Evolutionary conservation across 2,329 filamentous ascomycete species (phyloP).

Genomic region (Colletotrichum sp.): DNA sequence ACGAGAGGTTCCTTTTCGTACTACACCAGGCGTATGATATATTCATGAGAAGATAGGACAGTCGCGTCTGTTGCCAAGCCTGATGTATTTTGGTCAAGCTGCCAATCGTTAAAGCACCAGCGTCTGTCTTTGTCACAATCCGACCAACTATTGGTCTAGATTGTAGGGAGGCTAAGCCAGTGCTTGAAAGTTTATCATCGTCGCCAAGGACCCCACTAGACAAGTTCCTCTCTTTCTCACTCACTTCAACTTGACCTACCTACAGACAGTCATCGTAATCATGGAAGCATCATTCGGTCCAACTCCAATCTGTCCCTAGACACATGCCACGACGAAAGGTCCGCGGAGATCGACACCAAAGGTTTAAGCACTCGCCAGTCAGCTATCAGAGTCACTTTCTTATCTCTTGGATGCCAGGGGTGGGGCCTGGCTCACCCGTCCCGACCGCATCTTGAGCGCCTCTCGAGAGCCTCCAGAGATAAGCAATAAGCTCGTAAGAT

Average conservation of each 20-base stretch:
- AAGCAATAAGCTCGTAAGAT: slow-evolving; percentile 20
- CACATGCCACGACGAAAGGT: neutral
- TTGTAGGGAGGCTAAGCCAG: neutral
- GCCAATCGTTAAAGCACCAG: neutral
- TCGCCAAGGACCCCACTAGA: neutral
- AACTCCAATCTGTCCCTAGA: neutral
- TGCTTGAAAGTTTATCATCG: neutral
- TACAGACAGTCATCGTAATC: neutral
- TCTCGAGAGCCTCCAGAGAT: slow-evolving; percentile 11
- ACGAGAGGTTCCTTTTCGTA: neutral
- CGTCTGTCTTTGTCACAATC: neutral
- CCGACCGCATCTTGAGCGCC: slow-evolving; percentile 17
- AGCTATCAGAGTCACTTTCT: slow-evolving; percentile 9
- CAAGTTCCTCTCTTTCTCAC: neutral
- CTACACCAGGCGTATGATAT: neutral
- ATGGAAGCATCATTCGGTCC: neutral
- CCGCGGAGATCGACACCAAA: slow-evolving; percentile 15
- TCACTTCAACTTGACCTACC: neutral
- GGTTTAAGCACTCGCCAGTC: slow-evolving; percentile 10
- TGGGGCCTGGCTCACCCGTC: slow-evolving; percentile 15
- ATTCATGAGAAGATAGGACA: neutral
- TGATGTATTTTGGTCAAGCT: neutral
- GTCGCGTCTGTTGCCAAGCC: neutral
- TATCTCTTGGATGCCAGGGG: slow-evolving; percentile 23
- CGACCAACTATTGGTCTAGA: neutral